Evolutionary conservation across 208 protist species (phyloP), one percentile per base, ranked within the genome.

Genomic region (Acanthamoeba triangularis): DNA sequence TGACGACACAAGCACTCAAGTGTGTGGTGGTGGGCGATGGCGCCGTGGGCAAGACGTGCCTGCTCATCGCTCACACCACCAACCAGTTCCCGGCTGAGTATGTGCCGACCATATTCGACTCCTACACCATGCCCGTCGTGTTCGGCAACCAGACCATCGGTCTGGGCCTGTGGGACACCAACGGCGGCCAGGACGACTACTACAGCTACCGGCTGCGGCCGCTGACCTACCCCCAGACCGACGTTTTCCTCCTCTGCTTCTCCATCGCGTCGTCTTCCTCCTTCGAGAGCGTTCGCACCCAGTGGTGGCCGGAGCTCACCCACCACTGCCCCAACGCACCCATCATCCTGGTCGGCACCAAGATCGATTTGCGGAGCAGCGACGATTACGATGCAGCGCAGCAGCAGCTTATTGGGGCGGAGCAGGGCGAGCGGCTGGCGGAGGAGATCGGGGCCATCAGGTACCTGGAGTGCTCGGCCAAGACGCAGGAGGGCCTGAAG

Each of bases 191-290:
- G 18, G 67, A 76, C 3, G 67, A 76, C 3, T 76, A 35, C 28
- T 10, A 76, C 67, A 25, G 67, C 28, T 10, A 76, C 67, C 67
- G 67, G 67, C 67, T 76, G 25, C 28, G 67, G 28, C 67, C 67
- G n/a, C 67, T 76, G 30, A 16, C 35, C 35, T 76, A 76, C 67
- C 30, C 18, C 3, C 0, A 35, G 4, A 16, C 67, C 67, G 67
- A 76, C 67, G 67, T 76, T 11, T 76, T 76, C 30, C 67, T 76
- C n/a, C 37, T 76, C 67, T 76, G 67, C 67, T 76, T 76, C 67
- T 76, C 28, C 67, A n/a, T 76, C n/a, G 3, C 67, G 11, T 37
- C 11, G 35, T n/a, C 67, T 7, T 0, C 67, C 11, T 76, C 67
- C 67, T 76, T 25, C 10, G 67, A 6, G 11, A 4, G 23, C 23